Conservation (phyloP, 768 basidiomycete genomes). For the Basidioascus undulatus region DNA sequence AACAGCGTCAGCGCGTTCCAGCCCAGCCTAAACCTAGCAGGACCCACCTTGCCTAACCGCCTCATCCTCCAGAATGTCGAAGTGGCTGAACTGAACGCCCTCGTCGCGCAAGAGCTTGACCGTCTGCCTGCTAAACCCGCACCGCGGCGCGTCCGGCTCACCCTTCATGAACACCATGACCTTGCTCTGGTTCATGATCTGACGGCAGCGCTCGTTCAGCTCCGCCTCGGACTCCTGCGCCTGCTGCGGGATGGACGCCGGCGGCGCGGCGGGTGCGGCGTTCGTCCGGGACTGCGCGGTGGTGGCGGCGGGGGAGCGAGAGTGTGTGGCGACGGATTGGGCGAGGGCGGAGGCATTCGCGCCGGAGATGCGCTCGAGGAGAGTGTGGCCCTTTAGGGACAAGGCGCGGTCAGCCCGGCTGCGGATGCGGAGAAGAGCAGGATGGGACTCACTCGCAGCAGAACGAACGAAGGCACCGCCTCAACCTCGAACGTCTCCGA, state of each 20-base stretch:
- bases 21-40: no score
- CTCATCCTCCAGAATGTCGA: constrained; percentile 66
- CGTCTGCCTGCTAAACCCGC: constrained; percentile 63
- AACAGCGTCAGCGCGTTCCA: not conserved
- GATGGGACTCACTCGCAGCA: constrained; percentile 44
- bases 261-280: not conserved
- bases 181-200: constrained; percentile 47
- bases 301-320: constrained; percentile 1
- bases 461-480: constrained; percentile 59
- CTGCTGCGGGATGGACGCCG: not conserved
- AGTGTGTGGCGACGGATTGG: constrained; percentile 2
- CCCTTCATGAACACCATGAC: constrained; percentile 89
- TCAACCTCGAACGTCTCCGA: constrained; percentile 79
- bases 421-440: not conserved
- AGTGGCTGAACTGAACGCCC: constrained; percentile 40
- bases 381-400: constrained; percentile 49
- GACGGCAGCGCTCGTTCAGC: constrained; percentile 35
- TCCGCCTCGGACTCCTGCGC: constrained; percentile 33
- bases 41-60: constrained; percentile 48
- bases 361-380: constrained; percentile 53
- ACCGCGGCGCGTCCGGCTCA: constrained; percentile 45
- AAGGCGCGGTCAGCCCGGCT: not conserved
- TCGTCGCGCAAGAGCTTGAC: constrained; percentile 40
- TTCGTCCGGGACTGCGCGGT: not conserved
- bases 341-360: constrained; percentile 49